Evolutionary conservation across 139 green algal species (phyloP).

Genomic region (Picochlorum sp.): DNA sequence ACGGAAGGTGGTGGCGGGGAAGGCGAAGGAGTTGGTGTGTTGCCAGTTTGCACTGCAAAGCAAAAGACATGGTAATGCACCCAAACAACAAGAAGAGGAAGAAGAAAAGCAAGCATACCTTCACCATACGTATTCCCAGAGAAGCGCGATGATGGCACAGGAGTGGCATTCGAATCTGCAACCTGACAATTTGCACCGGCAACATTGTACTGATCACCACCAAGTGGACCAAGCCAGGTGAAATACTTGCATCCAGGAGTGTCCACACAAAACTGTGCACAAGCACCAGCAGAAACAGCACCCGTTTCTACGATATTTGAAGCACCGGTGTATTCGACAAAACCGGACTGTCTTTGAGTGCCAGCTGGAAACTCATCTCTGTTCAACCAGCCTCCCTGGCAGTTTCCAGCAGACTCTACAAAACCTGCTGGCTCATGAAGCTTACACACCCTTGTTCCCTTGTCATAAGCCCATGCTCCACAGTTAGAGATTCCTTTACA

Average conservation of each 20-base stretch:
- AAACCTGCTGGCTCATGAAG: neutral
- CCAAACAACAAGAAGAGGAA: neutral
- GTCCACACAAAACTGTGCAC: neutral
- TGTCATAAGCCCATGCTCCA: neutral
- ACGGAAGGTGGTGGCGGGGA: neutral
- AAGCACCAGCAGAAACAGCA: neutral
- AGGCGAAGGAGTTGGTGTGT: neutral
- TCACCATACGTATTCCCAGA: neutral
- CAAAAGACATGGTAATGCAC: neutral
- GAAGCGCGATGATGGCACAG: neutral
- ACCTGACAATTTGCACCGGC: neutral
- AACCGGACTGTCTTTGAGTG: neutral
- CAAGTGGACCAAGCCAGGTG: neutral
- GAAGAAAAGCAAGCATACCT: neutral
- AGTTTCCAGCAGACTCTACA: neutral
- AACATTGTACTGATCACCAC: neutral
- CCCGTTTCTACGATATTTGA: neutral
- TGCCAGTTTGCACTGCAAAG: slow-evolving; percentile 1
- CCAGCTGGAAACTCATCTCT: neutral
- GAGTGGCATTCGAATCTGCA: neutral
- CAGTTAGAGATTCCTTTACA: neutral
- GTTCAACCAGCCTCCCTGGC: neutral
- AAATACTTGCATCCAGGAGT: neutral
- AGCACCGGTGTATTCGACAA: neutral
- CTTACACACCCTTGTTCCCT: neutral